Base-by-base conservation (phyloP, 495 filamentous ascomycete species). In the Thermothielavioides terrestris region DNA sequence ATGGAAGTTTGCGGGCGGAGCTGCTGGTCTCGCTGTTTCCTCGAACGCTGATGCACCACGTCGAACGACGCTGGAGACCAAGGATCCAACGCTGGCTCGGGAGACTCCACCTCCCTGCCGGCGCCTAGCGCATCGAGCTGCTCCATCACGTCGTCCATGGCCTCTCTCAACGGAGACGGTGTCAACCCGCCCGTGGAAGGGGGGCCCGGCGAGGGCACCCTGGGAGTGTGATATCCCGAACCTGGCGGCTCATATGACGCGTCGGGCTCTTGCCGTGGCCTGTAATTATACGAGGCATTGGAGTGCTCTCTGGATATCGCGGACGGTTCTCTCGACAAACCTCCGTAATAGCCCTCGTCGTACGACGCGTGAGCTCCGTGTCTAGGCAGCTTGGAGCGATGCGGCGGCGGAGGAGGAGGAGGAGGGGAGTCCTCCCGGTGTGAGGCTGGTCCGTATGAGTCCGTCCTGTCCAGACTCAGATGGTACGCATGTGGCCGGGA, bases 121-220 rank as follows among this genome's bases (percentile, higher is more conserved):
- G 85, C 73, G 15, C 82, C 84, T 81, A 99, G 88, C 54, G 88
- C 88, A 62, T 97, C 80, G 43, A 99, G 68, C 27, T 92, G 95
- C 50, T 89, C 89, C 82, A 97, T 97, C 11, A 99, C 89, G 70
- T 94, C 92, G 60, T 96, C 90, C 91, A 97, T 97, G 0, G 92
- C 92, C 63, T 89, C 85, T 41, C 91, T 73, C 2, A 99, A 66
- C 1, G 92, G 94, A 10, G 92, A 95, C 4, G 92, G 92, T 0
- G 92, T 98, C 54, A 88, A 76, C 2, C 84, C 84, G 12, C 71
- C 76, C 14, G 85, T 81, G 3, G 85, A 86, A 11, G 78, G 80
- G 11, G 82, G 81, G 14, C 62, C 65, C 6, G 82, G 82, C 4
- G 81, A 77, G 11, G 60, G 61, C 37, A 61, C 63, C 37, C 75